phyloP scores from a whole-genome alignment of 2,329 filamentous ascomycete genomes.

The Ilyonectria destructans region DNA sequence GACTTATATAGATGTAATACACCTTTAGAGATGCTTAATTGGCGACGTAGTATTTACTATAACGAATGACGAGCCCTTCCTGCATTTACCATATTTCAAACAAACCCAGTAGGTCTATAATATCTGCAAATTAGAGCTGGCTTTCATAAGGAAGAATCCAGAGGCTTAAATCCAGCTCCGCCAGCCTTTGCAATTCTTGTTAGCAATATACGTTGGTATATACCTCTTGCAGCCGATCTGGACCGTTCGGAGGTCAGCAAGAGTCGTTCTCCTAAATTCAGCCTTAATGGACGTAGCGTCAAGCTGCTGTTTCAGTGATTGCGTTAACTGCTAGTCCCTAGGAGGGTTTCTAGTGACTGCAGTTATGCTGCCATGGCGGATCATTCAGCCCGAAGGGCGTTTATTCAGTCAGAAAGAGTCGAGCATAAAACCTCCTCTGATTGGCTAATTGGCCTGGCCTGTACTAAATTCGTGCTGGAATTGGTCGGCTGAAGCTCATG shows the following conservation, averaged over 20 bases:
- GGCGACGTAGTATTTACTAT: background rate
- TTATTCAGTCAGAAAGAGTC: too few species aligned
- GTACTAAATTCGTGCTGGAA: too few species aligned
- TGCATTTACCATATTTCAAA: background rate
- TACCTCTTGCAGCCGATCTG: constrained; percentile 4
- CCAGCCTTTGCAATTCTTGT: constrained; percentile 1
- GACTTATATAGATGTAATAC: background rate
- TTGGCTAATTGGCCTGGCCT: too few species aligned
- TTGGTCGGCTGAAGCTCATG: too few species aligned
- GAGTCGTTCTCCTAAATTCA: constrained; percentile 6
- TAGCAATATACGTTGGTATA: background rate
- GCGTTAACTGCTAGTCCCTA: background rate
- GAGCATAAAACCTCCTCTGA: too few species aligned
- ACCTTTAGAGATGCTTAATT: constrained; percentile 7
- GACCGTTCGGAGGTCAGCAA: background rate
- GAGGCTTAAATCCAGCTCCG: constrained; percentile 2
- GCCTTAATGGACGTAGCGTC: background rate
- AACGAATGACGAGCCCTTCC: background rate
- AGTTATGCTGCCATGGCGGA: too few species aligned
- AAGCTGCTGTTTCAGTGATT: constrained; percentile 7
- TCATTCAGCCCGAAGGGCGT: too few species aligned
- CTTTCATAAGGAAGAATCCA: constrained; percentile 4
- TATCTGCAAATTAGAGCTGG: background rate
- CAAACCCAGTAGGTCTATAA: constrained; percentile 4
- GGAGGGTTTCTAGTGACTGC: background rate